Base-by-base conservation (phyloP, 768 basidiomycete genomes). In the Cystofilobasidium macerans region DNA sequence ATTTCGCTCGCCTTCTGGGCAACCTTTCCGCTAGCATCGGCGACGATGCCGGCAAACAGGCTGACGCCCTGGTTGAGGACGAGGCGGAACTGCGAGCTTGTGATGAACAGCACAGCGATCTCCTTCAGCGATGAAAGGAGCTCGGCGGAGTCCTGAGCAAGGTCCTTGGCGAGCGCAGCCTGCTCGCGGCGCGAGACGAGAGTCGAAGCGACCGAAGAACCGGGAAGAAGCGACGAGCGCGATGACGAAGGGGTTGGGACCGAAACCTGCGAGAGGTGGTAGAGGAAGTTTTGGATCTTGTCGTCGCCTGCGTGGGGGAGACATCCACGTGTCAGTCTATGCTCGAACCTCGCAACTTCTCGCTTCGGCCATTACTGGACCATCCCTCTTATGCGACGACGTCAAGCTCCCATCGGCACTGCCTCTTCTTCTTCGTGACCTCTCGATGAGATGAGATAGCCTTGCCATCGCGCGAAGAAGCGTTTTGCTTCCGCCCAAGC, bases 1-100 rank as follows among this genome's bases (percentile, higher is more conserved):
- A 67, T 18, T 32, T 45, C 51, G 32, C 45, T 16, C 24, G 76
- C 76, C n/a, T 68, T 60, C 56, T 77, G 73, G n/a, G 77, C 76
- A 16, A 73, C 71, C n/a, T 69, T 69, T 12, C 75, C 74, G 35
- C 74, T 74, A 1, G 74, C 76, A 59, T 78, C 77, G 51, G 77
- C 77, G 47, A 78, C 73, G 69, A 78, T 71, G 68, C 76, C 75
- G 57, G 75, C 71, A 53, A 73, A 71, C 58, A 78, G 72, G 64
- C 75, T 64, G 69, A 77, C 71, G 43, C 71, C 68, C 67, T 75
- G 74, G 47, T 62, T 67, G 74, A 77, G 60, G 64, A 78, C 69
- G 64, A 73, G 69, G 60, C 77, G 71, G 72, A 78, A 77, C 43
- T 72, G 69, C 62, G 69, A 57, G 62, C 74, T 75, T 64, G 78